Evolutionary conservation across 2,329 filamentous ascomycete species (phyloP).

Genomic region (Pyrenophora graminea): DNA sequence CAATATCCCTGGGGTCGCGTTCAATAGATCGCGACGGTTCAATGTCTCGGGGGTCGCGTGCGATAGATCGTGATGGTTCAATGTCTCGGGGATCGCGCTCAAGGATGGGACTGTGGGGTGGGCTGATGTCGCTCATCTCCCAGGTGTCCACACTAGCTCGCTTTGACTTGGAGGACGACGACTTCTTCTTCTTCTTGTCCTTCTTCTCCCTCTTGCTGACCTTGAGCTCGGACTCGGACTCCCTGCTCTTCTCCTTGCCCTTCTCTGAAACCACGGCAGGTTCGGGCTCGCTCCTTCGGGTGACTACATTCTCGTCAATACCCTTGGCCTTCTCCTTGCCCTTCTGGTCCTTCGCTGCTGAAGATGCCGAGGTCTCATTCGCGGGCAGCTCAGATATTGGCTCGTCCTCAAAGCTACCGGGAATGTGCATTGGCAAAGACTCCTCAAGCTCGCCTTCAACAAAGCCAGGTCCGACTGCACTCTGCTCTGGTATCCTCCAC

Average conservation of each 20-base stretch:
- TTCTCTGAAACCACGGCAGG: constrained; percentile 10
- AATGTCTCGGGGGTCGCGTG: not conserved
- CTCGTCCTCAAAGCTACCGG: constrained; percentile 62
- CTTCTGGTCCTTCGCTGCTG: constrained; percentile 31
- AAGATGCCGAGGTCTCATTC: constrained; percentile 20
- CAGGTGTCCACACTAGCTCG: constrained; percentile 35
- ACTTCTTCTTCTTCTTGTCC: constrained; percentile 27
- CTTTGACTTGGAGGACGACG: constrained; percentile 40
- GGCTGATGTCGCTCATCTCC: constrained; percentile 36
- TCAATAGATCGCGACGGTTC: not conserved
- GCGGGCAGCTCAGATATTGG: constrained; percentile 24
- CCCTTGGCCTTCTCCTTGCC: constrained; percentile 32
- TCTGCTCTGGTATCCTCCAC: constrained; percentile 15
- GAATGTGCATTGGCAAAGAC: constrained; percentile 64
- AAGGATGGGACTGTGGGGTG: constrained; percentile 26
- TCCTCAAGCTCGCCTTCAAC: constrained; percentile 52
- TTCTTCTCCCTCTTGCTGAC: constrained; percentile 41
- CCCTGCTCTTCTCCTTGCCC: constrained; percentile 11
- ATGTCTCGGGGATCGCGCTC: constrained; percentile 40
- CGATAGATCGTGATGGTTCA: constrained; percentile 9
- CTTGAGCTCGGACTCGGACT: constrained; percentile 29
- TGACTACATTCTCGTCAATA: constrained; percentile 29
- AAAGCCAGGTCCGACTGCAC: constrained; percentile 38
- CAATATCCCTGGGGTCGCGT: not conserved
- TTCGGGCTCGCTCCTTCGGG: constrained; percentile 15